Evolutionary conservation across 2,329 filamentous ascomycete genomes (phyloP), one percentile per base, ranked within the genome.

Genomic region (Phaeosphaeria sp.): DNA sequence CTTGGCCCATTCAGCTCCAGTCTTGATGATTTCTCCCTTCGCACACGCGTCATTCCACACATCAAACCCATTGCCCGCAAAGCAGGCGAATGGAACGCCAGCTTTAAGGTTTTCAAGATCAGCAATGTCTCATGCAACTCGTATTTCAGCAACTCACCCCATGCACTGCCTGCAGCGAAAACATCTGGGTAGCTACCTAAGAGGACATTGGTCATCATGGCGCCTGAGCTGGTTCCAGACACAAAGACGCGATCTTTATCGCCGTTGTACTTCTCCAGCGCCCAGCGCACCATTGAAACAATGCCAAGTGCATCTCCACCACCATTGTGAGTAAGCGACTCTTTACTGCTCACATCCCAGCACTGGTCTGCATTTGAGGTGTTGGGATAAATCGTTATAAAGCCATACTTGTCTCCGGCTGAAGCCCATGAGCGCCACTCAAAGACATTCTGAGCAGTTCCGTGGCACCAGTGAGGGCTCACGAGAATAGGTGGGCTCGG

Each of bases 161-260:
- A 74, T 15, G 69, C 73, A 51, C 71, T 74, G 17, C 73, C 73
- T 7, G 71, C 73, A 2, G 73, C 71, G 42, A 76, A 76, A 1
- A 76, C 63, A 44, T 76, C 73, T 1, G 73, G 73, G 50, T 76
- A 76, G 39, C 66, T 69, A 1, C 73, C 72, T 2, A 74, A 46
- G 2, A 76, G 63, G 1, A 75, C 72, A 23, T 74, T 72, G 2
- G 73, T 75, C 72, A 76, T 75, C 72, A 76, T 76, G 0, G 73
- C 73, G 5, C 73, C 73, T 5, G 71, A 74, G 46, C 71, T 74
- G 2, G 72, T 76, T 9, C 73, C 73, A 0, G 68, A 70, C 4
- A 74, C 72, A 41, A 76, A 76, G 1, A 76, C 71, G 7, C 72
- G 66, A 25, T 69, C 62, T 27, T 63, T 61, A 46, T 76, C 72